Evolutionary conservation across 306 rosid species (phyloP), one percentile per base, ranked within the genome.

Genomic region (Oxytropis ochrocephala): DNA sequence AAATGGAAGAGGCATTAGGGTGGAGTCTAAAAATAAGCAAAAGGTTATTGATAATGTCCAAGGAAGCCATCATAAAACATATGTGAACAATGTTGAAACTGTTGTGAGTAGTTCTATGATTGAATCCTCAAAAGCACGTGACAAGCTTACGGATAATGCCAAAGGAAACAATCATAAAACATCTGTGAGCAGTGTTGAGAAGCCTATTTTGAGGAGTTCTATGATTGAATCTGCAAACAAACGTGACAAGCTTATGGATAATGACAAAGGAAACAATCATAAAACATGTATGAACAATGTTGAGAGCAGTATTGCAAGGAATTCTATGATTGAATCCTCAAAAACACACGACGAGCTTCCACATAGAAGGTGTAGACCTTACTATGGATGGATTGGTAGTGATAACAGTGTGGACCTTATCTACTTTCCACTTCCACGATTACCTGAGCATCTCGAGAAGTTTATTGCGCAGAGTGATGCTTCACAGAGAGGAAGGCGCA

Each of bases 361-460:
- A 10, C 0, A 7, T 13, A 17, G 5, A 10, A 64, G 46, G 79
- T 76, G 76, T n/a, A 76, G 64, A 70, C 83, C 81, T 50, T 82
- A 8, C 73, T 12, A 73, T 53, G 96, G 96, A 59, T 88, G 88
- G 91, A 67, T 88, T 18, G 11, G 36, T 10, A 47, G 63, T 14
- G 75, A 77, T 3, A 65, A 48, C 3, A 67, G 41, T 53, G 74
- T 36, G 10, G 83, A 75, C 39, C 64, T 79, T 12, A 49, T 70
- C n/a, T n/a, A 14, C 11, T 46, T 81, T 50, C 33, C 79, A 2
- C 14, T 52, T 33, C 84, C 81, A 19, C 72, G 63, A 32, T 38
- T 82, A 24, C 60, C 81, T 6, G 64, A 67, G 30, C 79, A 77
- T 41, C 8, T 77, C 5, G 57, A 38, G 21, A 70, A 67, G 54